A percentile compares a stretch with the other conserved stretches of the same genome.
Evolutionary conservation across 2,329 filamentous ascomycete species (phyloP).

Genomic region (Nectriaceae sp.): DNA sequence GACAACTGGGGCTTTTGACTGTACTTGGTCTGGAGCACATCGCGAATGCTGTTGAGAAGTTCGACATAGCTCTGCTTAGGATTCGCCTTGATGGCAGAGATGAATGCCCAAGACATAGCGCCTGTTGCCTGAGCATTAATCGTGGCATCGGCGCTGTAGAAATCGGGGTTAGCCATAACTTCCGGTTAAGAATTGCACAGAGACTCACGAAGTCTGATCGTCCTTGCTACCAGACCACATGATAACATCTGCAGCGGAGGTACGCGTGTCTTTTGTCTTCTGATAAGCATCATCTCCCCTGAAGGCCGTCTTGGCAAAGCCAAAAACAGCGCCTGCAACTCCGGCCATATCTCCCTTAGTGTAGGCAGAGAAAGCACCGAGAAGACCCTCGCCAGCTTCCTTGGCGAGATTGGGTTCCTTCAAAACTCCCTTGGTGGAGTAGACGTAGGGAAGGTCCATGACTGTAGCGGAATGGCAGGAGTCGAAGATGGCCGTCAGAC

Average conservation of each 20-base stretch:
- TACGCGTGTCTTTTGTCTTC: constrained; percentile 84
- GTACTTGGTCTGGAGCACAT: constrained; percentile 85
- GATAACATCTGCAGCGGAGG: constrained; percentile 90
- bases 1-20: constrained; percentile 94
- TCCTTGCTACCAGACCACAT: constrained; percentile 99
- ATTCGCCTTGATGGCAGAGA: constrained; percentile 86
- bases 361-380: constrained; percentile 76
- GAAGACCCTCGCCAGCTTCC: constrained; percentile 72
- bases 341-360: constrained; percentile 80
- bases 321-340: constrained; percentile 78
- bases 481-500: constrained; percentile 81
- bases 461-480: constrained; percentile 79
- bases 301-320: constrained; percentile 85
- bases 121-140: constrained; percentile 89
- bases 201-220: constrained; percentile 75
- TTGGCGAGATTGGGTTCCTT: constrained; percentile 82
- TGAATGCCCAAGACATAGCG: constrained; percentile 98
- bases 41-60: constrained; percentile 91
- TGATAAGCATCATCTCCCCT: constrained; percentile 77
- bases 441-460: constrained; percentile 77
- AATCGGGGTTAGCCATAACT: background rate
- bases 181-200: background rate
- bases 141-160: constrained; percentile 77
- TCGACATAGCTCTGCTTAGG: constrained; percentile 96
- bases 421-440: constrained; percentile 77